phyloP scores from a whole-genome alignment of 805 yeast genomes.

The Wickerhamiella occidentalis region DNA sequence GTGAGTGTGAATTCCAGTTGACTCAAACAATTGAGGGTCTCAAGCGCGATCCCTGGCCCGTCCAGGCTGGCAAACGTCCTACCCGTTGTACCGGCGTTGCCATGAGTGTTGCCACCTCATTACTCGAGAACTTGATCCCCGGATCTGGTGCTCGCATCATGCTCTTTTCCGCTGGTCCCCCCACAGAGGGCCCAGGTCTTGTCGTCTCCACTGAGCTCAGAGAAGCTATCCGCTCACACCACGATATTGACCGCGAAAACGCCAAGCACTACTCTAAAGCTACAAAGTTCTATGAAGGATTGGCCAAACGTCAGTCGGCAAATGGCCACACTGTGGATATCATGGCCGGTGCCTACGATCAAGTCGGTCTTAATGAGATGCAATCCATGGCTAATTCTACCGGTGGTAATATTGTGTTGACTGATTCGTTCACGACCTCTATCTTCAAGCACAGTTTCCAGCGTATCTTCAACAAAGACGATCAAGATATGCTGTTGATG shows the following conservation, averaged over 20 bases:
- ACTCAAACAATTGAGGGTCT: conserved; percentile 68
- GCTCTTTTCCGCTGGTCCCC: conserved; percentile 88
- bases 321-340: conserved; percentile 77
- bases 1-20: conserved; percentile 70
- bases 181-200: conserved; percentile 89
- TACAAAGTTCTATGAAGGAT: conserved; percentile 59
- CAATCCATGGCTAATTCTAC: conserved; percentile 70
- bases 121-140: conserved; percentile 71
- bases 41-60: conserved; percentile 78
- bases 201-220: conserved; percentile 83
- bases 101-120: conserved; percentile 64
- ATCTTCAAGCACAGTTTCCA: conserved; percentile 86
- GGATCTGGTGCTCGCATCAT: conserved; percentile 82
- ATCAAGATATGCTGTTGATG: conserved; percentile 72
- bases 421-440: conserved; percentile 90
- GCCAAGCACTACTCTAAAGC: conserved; percentile 86
- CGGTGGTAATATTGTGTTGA: conserved; percentile 77
- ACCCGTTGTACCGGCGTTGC: conserved; percentile 91
- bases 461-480: conserved; percentile 77
- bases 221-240: conserved; percentile 95
- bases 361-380: conserved; percentile 92
- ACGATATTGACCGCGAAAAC: conserved; percentile 82
- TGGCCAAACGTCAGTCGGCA: conserved; percentile 58
- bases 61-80: conserved; percentile 64
- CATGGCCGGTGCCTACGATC: conserved; percentile 93